Percentiles rank a stretch among this genome's conserved stretches.
Evolutionary conservation across 176 grass and related monocot species (phyloP).

Genomic region (Phoenix roebelenii): DNA sequence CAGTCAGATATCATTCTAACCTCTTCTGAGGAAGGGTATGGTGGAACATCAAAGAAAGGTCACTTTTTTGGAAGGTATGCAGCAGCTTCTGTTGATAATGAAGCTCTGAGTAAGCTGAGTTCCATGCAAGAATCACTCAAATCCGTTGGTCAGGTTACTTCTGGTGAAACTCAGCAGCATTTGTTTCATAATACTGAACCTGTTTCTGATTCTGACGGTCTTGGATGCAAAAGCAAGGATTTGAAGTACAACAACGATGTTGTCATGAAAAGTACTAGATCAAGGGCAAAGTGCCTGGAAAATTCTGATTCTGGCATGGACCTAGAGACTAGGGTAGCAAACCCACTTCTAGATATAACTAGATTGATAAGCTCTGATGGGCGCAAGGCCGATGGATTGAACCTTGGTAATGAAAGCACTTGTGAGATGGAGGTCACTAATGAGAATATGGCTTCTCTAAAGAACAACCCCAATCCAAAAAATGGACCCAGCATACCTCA

Average conservation of each 20-base stretch:
- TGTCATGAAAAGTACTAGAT: conserved; percentile 30
- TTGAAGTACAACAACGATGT: conserved; percentile 27
- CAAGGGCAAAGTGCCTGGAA: conserved; percentile 66
- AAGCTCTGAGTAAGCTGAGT: conserved; percentile 38
- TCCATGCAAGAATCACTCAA: conserved; percentile 37
- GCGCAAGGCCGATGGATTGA: conserved; percentile 41
- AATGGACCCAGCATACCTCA: conserved; percentile 71
- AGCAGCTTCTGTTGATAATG: conserved; percentile 59
- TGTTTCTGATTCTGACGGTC: conserved; percentile 22
- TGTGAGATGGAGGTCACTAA: conserved; percentile 19
- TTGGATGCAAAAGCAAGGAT: conserved; percentile 36
- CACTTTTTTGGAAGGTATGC: conserved; percentile 76
- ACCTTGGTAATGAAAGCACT: conserved; percentile 26
- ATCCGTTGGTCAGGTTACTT: conserved; percentile 32
- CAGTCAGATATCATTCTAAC: conserved; percentile 73
- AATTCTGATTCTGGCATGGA: conserved; percentile 42
- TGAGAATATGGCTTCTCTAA: conserved; percentile 40
- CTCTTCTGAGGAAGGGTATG: conserved; percentile 80
- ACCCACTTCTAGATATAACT: conserved; percentile 57
- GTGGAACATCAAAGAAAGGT: conserved; percentile 55
- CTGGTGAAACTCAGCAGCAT: conserved; percentile 36
- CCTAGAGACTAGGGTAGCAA: conserved; percentile 42
- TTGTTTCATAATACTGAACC: conserved; percentile 29
- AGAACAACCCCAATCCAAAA: conserved; percentile 35
- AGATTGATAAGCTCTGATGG: conserved; percentile 40